Evolutionary conservation across 352 stramenopile genomes (phyloP).

Genomic region (Phytophthora cryptogea): DNA sequence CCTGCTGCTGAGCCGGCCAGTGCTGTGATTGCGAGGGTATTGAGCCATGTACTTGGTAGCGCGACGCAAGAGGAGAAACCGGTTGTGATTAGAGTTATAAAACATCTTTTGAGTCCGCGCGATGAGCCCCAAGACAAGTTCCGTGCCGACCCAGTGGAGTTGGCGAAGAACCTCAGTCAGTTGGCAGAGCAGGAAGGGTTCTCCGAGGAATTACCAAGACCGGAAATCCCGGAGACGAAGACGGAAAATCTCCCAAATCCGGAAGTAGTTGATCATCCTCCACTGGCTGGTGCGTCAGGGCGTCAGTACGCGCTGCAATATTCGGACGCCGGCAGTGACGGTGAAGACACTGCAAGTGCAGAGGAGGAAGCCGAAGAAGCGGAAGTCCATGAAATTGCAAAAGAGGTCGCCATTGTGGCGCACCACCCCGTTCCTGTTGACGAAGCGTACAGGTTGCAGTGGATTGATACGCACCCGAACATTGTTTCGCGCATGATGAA

Average conservation of each 20-base stretch:
- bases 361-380: constrained; percentile 17
- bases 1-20: constrained; percentile 24
- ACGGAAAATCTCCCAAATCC: constrained; percentile 7
- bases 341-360: constrained; percentile 12
- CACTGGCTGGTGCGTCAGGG: constrained; percentile 31
- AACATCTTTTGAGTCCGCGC: constrained; percentile 47
- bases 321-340: constrained; percentile 12
- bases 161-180: constrained; percentile 19
- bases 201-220: constrained; percentile 13
- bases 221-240: constrained; percentile 6
- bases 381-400: not conserved
- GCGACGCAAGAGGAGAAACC: constrained; percentile 39
- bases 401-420: constrained; percentile 26
- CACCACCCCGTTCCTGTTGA: constrained; percentile 41
- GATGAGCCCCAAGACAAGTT: constrained; percentile 24
- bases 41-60: constrained; percentile 48
- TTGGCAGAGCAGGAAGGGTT: constrained; percentile 30
- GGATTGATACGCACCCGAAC: constrained; percentile 37
- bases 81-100: constrained; percentile 55
- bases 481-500: constrained; percentile 47
- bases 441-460: constrained; percentile 43
- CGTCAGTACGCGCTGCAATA: constrained; percentile 47
- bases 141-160: constrained; percentile 19
- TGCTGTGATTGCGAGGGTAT: constrained; percentile 37
- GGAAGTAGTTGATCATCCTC: constrained; percentile 8